phyloP scores from a whole-genome alignment of 306 rosid genomes.

The Carpinus fangiana region DNA sequence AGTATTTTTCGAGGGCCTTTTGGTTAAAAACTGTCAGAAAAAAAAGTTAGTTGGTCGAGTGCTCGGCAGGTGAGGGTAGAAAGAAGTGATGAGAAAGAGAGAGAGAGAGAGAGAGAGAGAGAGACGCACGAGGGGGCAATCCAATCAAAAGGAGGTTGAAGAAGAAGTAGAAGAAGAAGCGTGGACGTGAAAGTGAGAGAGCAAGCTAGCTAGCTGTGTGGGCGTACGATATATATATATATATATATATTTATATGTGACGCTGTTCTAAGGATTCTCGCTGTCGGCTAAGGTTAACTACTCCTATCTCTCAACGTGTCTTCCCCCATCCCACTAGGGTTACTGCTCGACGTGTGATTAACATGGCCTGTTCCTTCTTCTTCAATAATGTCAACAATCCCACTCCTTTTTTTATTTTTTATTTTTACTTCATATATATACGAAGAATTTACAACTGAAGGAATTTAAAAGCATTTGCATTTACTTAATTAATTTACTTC shows the following conservation, averaged over 20 bases:
- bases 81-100: background rate
- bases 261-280: background rate
- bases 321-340: no score
- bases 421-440: no score
- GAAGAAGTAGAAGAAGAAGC: no score
- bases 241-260: background rate
- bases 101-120: background rate
- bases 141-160: background rate
- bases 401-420: no score
- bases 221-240: background rate
- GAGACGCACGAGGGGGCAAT: conserved; percentile 9
- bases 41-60: background rate
- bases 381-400: no score
- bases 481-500: background rate
- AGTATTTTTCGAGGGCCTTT: no score
- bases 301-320: no score
- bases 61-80: background rate
- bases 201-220: background rate
- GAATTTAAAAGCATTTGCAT: background rate
- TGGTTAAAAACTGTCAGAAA: background rate
- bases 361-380: no score
- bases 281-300: conserved; percentile 3
- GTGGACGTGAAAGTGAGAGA: background rate
- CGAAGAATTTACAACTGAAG: no score
- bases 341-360: no score